Percentiles rank a stretch among this genome's conserved stretches.
These are phyloP conservation scores for Rhizophagus prolifer DNA, from an alignment of 192 early-diverging fungal species.

Conservation along the genomic window DNA sequence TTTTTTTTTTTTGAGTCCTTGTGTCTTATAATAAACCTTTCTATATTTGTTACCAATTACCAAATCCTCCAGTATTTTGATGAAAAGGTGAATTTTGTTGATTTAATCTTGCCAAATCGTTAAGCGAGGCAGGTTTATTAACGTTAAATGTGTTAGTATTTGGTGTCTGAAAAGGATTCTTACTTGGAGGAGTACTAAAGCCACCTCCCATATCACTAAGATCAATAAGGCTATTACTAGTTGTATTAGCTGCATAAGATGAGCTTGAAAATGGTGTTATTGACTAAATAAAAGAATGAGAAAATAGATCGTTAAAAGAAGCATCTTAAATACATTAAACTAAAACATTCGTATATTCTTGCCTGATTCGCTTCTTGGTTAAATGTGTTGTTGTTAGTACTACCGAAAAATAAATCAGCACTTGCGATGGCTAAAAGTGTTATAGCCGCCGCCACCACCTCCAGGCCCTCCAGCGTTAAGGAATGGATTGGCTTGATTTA, in stretches of 20 bases:
- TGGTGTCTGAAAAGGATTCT: slow-evolving; percentile 20
- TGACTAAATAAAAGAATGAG: neutral
- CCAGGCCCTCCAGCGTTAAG: neutral
- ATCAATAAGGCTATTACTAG: slow-evolving; percentile 23
- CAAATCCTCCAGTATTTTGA: neutral
- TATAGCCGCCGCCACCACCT: neutral
- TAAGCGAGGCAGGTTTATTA: neutral
- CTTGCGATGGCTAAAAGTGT: neutral
- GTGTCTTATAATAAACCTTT: neutral
- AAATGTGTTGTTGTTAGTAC: neutral
- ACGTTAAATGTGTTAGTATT: neutral
- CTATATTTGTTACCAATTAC: neutral
- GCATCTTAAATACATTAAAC: neutral
- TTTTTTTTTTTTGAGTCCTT: too few species aligned
- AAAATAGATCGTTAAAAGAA: neutral
- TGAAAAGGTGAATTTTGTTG: neutral
- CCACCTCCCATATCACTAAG: neutral
- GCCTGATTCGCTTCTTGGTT: neutral
- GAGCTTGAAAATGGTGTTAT: slow-evolving; percentile 10
- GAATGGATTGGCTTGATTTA: slow-evolving; percentile 12
- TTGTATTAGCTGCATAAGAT: neutral
- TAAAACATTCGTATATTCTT: neutral
- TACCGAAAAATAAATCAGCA: neutral
- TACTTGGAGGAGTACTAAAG: neutral
- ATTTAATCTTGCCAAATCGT: neutral